A percentile compares a stretch with the other conserved stretches of the same genome.
Evolutionary conservation across 768 basidiomycete genomes (phyloP).

Genomic region (Gelatoporia subvermispora): DNA sequence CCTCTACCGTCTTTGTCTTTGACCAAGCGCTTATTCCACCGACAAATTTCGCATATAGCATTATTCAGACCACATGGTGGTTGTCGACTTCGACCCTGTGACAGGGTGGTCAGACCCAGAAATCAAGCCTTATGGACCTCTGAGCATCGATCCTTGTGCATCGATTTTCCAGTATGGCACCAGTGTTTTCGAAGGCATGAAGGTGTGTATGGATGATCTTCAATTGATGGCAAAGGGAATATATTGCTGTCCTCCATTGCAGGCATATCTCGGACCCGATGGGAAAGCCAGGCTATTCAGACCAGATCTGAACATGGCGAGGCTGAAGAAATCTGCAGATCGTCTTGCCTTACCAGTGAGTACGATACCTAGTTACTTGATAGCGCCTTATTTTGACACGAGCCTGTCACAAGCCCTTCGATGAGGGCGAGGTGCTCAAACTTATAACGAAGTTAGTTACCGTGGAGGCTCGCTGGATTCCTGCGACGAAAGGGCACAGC

Average conservation of each 20-base stretch:
- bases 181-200: slow-evolving; percentile 63
- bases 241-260: background rate
- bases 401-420: slow-evolving; percentile 30
- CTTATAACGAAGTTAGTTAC: slow-evolving; percentile 63
- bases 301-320: slow-evolving; percentile 80
- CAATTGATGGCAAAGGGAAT: no score
- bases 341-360: slow-evolving; percentile 71
- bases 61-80: slow-evolving; percentile 78
- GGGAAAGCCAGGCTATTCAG: slow-evolving; percentile 77
- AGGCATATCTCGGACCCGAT: slow-evolving; percentile 70
- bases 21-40: background rate
- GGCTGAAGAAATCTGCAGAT: slow-evolving; percentile 63
- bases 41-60: slow-evolving; percentile 27
- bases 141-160: slow-evolving; percentile 51
- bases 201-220: slow-evolving; percentile 34
- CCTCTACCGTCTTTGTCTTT: background rate
- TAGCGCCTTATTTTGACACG: slow-evolving; percentile 11
- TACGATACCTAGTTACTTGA: background rate
- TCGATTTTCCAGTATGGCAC: slow-evolving; percentile 60
- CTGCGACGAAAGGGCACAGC: slow-evolving; percentile 63
- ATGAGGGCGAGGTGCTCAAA: slow-evolving; percentile 40
- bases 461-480: slow-evolving; percentile 84
- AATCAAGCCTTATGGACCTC: slow-evolving; percentile 65
- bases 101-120: slow-evolving; percentile 69
- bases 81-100: slow-evolving; percentile 54